phyloP scores from a whole-genome alignment of 768 basidiomycete genomes.

The Xanthoconium purpureum region DNA sequence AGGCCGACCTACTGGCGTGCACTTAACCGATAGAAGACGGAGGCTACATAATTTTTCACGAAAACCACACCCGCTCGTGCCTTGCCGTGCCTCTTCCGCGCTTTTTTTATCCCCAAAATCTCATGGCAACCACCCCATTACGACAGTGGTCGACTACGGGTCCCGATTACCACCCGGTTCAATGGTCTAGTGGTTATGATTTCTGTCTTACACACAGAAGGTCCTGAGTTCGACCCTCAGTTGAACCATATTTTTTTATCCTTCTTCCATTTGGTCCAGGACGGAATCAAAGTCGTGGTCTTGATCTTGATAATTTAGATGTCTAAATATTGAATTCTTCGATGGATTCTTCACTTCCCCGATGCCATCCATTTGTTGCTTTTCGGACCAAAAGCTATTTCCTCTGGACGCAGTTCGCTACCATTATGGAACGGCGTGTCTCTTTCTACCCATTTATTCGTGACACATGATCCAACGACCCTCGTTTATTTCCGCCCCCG shows the following conservation, averaged over 20 bases:
- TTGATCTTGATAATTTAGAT: no score
- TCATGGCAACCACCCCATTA: background rate
- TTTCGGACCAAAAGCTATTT: conserved; percentile 1
- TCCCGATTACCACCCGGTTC: conserved; percentile 30
- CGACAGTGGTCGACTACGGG: background rate
- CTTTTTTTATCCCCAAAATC: no score
- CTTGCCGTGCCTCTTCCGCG: no score
- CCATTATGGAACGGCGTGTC: background rate
- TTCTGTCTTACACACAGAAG: conserved; percentile 49
- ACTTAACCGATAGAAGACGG: background rate
- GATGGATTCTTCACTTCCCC: background rate
- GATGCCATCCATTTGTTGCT: background rate
- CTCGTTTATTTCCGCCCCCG: background rate
- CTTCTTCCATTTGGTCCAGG: background rate
- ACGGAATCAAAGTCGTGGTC: no score
- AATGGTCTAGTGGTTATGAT: conserved; percentile 62
- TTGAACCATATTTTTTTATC: conserved; percentile 41
- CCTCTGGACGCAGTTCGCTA: background rate
- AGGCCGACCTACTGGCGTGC: background rate
- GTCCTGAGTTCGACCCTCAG: conserved; percentile 40
- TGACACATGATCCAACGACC: background rate
- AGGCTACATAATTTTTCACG: no score
- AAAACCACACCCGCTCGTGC: no score
- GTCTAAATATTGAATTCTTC: no score
- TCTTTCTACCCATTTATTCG: background rate